Conservation (phyloP, 169 alveolate species). For the Eimeria necatrix region DNA sequence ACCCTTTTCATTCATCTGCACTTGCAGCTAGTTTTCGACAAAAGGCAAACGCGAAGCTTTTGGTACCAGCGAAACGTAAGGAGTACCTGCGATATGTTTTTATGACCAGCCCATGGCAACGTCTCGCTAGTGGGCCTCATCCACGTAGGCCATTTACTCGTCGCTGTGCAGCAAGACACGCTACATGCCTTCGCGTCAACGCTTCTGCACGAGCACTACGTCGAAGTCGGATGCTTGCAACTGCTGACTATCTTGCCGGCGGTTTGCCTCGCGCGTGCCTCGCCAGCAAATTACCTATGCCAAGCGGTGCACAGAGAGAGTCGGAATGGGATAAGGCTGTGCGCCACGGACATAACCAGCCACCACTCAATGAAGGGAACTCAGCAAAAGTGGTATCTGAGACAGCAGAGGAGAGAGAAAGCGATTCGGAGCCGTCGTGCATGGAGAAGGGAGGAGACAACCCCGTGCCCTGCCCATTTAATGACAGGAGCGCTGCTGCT, state of each 20-base stretch:
- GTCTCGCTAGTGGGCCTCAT: too few relatives aligned
- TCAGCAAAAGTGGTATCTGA: too few relatives aligned
- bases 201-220: neutral
- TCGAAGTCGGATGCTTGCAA: neutral
- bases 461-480: neutral
- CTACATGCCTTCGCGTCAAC: neutral
- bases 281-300: conserved; percentile 45
- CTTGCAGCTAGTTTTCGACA: neutral
- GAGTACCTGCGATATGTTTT: neutral
- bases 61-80: neutral
- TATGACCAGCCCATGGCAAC: too few relatives aligned
- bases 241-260: neutral
- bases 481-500: conserved; percentile 31
- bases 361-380: neutral
- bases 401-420: too few relatives aligned
- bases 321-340: neutral
- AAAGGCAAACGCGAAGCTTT: neutral
- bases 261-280: conserved; percentile 62
- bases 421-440: too few relatives aligned
- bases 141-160: too few relatives aligned
- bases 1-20: neutral
- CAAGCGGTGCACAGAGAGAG: neutral
- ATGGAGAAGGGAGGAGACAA: too few relatives aligned
- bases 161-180: too few relatives aligned
- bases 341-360: too few relatives aligned